Evolutionary conservation across 495 filamentous ascomycete species (phyloP).

Genomic region (Penicillium crystallinum): DNA sequence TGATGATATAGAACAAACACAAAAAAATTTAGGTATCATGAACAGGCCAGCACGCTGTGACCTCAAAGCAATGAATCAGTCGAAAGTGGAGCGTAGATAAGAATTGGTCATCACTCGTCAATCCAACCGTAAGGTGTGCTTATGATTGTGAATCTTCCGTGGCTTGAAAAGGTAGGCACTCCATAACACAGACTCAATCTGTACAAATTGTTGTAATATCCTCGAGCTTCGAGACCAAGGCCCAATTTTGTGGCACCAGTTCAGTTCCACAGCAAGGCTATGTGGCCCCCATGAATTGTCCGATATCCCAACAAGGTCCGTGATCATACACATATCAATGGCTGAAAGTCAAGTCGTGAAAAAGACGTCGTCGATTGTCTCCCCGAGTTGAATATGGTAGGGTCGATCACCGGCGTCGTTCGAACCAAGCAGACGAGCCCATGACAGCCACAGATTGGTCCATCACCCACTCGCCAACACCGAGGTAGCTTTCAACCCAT

Average conservation of each 20-base stretch:
- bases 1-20: conserved; percentile 13
- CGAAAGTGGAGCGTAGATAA: conserved; percentile 14
- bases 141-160: not conserved
- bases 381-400: not conserved
- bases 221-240: not conserved
- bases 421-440: conserved; percentile 82
- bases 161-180: not conserved
- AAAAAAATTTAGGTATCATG: conserved; percentile 14
- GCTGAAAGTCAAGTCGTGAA: conserved; percentile 9
- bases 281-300: not conserved
- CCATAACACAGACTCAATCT: not conserved
- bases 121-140: conserved; percentile 3
- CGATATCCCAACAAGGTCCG: not conserved
- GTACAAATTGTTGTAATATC: conserved; percentile 1
- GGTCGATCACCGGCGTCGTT: conserved; percentile 65
- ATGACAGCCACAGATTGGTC: conserved; percentile 91
- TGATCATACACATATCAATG: conserved; percentile 1
- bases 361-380: conserved; percentile 3
- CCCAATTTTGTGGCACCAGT: not conserved
- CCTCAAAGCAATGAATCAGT: conserved; percentile 5
- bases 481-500: conserved; percentile 93
- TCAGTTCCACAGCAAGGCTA: not conserved
- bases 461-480: conserved; percentile 96
- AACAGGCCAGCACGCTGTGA: conserved; percentile 19
- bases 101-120: conserved; percentile 19